A percentile compares a stretch with the other conserved stretches of the same genome.
phyloP scores from a whole-genome alignment of 2,329 filamentous ascomycete genomes.

The Botryosphaeria agaves region DNA sequence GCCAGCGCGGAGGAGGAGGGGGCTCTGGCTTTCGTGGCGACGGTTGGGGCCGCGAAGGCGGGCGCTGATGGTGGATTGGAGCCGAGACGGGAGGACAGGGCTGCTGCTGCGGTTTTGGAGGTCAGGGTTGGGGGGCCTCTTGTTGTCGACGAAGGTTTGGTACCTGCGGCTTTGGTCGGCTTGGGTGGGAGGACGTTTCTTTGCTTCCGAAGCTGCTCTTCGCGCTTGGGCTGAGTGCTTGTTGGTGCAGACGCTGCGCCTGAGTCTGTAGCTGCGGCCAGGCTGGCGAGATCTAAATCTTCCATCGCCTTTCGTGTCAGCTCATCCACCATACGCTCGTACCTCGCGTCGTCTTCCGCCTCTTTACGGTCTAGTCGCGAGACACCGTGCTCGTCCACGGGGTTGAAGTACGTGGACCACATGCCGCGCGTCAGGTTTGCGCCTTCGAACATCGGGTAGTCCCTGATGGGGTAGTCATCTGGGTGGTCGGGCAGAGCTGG shows the following conservation, averaged over 20 bases:
- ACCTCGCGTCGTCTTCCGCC: conserved; percentile 25
- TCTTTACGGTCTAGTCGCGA: conserved; percentile 41
- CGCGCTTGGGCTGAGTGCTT: conserved; percentile 8
- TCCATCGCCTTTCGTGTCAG: conserved; percentile 50
- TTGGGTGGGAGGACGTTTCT: conserved; percentile 7
- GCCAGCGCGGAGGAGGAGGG: conserved; percentile 10
- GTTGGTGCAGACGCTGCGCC: conserved; percentile 19
- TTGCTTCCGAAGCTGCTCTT: conserved; percentile 12
- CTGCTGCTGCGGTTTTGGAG: conserved; percentile 31
- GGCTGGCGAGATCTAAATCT: conserved; percentile 19
- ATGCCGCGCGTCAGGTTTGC: conserved; percentile 34
- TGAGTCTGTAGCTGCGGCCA: conserved; percentile 23
- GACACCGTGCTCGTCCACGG: conserved; percentile 50
- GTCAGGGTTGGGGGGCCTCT: conserved; percentile 32
- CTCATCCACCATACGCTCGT: conserved; percentile 41
- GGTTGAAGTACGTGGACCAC: conserved; percentile 31
- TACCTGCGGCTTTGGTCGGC: conserved; percentile 5
- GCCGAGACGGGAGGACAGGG: conserved; percentile 19
- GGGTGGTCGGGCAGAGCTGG: conserved; percentile 14
- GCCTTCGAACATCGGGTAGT: conserved; percentile 27
- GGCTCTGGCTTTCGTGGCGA: conserved; percentile 21
- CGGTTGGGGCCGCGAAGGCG: conserved; percentile 20
- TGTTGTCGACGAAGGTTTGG: conserved; percentile 7
- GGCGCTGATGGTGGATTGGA: conserved; percentile 17
- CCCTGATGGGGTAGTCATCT: conserved; percentile 9